Evolutionary conservation across 192 early-diverging fungal species (phyloP).

Genomic region (Linnemannia hyalina): DNA sequence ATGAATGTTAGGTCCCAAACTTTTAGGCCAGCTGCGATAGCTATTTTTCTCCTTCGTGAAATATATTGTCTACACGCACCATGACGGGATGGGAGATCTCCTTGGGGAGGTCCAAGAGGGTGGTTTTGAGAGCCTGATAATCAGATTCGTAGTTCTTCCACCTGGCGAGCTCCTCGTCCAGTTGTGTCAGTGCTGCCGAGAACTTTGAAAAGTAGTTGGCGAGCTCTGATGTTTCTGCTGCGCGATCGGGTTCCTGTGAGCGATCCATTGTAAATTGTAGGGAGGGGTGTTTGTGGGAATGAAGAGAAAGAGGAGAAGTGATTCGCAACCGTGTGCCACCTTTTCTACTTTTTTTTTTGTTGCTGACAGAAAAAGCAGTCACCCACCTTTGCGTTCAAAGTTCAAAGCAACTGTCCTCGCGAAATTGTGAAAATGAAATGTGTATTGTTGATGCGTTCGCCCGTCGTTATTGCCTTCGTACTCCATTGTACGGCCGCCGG

Average conservation of each 20-base stretch:
- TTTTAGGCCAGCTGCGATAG: background rate
- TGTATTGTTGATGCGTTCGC: background rate
- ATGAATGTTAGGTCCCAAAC: background rate
- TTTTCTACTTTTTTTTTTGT: slow-evolving; percentile 11
- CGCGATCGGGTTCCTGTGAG: slow-evolving; percentile 25
- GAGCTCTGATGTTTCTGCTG: slow-evolving; percentile 42
- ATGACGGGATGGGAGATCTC: slow-evolving; percentile 64
- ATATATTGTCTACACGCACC: slow-evolving; percentile 49
- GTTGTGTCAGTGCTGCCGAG: slow-evolving; percentile 48
- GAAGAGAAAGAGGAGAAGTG: background rate
- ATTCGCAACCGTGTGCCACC: background rate
- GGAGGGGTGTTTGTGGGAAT: background rate
- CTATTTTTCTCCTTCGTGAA: background rate
- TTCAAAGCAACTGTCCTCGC: too few species aligned
- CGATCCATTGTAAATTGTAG: slow-evolving; percentile 25
- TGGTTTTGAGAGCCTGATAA: slow-evolving; percentile 64
- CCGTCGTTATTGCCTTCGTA: background rate
- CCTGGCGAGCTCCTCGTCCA: slow-evolving; percentile 55
- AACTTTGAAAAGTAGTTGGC: slow-evolving; percentile 55
- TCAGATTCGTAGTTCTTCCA: slow-evolving; percentile 73
- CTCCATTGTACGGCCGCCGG: background rate
- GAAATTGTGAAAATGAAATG: background rate
- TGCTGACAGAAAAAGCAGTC: background rate
- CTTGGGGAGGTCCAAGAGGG: slow-evolving; percentile 61
- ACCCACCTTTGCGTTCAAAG: background rate